Conservation (phyloP, 306 rosid genomes). For the Gastrolobium bilobum region DNA sequence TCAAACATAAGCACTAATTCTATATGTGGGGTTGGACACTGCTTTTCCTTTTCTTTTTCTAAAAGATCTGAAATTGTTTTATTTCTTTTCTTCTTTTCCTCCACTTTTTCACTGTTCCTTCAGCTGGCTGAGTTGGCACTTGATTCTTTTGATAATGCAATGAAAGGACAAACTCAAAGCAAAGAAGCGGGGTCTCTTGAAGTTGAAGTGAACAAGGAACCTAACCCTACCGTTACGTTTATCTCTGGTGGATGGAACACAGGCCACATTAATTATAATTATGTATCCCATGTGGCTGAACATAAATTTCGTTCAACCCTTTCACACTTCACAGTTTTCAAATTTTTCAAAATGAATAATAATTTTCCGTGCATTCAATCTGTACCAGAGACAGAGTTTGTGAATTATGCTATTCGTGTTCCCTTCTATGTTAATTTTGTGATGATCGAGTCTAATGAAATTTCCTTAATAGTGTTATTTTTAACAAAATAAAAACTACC, state of each 20-base stretch:
- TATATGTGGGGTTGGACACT: conserved; percentile 43
- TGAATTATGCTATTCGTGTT: conserved; percentile 1
- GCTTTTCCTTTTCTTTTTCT: conserved; percentile 44
- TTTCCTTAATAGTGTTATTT: neutral
- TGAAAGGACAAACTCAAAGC: conserved; percentile 39
- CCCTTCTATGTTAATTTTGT: neutral
- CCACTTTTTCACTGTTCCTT: neutral
- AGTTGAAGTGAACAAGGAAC: neutral
- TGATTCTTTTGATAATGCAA: conserved; percentile 49
- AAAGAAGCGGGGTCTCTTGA: conserved; percentile 51
- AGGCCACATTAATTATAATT: conserved; percentile 19
- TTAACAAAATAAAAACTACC: neutral
- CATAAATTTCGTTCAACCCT: conserved; percentile 17
- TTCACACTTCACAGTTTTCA: neutral
- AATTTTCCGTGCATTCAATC: neutral
- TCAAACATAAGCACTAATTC: neutral
- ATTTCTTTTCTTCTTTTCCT: neutral
- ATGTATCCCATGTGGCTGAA: conserved; percentile 15
- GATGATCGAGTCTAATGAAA: neutral
- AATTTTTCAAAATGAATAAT: neutral
- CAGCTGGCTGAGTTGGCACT: conserved; percentile 42
- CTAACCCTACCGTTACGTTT: neutral
- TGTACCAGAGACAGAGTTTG: neutral
- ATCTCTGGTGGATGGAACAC: conserved; percentile 11
- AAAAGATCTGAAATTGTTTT: conserved; percentile 44